phyloP scores from a whole-genome alignment of 73 alveolate genomes.

The Strombidium stylifer region DNA sequence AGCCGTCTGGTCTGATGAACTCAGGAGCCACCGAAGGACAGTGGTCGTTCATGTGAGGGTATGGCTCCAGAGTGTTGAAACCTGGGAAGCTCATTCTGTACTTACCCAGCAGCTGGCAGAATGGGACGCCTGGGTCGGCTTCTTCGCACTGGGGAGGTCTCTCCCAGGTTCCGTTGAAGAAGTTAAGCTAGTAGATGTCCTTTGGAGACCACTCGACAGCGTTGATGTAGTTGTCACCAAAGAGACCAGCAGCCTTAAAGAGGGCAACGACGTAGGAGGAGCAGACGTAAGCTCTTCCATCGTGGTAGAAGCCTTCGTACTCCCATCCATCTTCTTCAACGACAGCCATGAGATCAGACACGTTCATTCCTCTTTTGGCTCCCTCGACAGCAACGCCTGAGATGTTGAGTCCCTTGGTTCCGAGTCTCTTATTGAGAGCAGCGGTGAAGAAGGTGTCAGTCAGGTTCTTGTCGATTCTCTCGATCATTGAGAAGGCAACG shows the following conservation, averaged over 20 bases:
- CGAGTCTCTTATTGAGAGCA: conserved; percentile 81
- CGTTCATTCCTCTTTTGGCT: conserved; percentile 63
- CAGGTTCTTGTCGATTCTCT: conserved; percentile 57
- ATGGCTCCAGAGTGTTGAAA: conserved; percentile 80
- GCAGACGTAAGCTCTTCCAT: conserved; percentile 91
- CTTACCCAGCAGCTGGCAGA: conserved; percentile 90
- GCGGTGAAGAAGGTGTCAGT: conserved; percentile 67
- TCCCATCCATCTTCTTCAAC: conserved; percentile 91
- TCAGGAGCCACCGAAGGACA: conserved; percentile 91
- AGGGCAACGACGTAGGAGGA: conserved; percentile 79
- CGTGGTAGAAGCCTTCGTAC: conserved; percentile 59
- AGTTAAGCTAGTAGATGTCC: conserved; percentile 51
- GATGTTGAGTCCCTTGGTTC: conserved; percentile 74
- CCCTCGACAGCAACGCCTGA: conserved; percentile 72
- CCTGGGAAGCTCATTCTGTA: conserved; percentile 75
- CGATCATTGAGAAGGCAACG: conserved; percentile 59
- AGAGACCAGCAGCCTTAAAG: conserved; percentile 91
- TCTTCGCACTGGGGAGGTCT: conserved; percentile 74
- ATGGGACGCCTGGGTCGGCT: conserved; percentile 83
- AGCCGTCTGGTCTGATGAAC: conserved; percentile 80
- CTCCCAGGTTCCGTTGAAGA: conserved; percentile 52
- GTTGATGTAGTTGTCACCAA: conserved; percentile 67
- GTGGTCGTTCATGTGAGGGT: conserved; percentile 88
- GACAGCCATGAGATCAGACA: conserved; percentile 80
- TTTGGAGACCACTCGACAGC: conserved; percentile 67